Evolutionary conservation across 495 filamentous ascomycete species (phyloP), one percentile per base, ranked within the genome.

Genomic region (Trichodelitschia bisporula): DNA sequence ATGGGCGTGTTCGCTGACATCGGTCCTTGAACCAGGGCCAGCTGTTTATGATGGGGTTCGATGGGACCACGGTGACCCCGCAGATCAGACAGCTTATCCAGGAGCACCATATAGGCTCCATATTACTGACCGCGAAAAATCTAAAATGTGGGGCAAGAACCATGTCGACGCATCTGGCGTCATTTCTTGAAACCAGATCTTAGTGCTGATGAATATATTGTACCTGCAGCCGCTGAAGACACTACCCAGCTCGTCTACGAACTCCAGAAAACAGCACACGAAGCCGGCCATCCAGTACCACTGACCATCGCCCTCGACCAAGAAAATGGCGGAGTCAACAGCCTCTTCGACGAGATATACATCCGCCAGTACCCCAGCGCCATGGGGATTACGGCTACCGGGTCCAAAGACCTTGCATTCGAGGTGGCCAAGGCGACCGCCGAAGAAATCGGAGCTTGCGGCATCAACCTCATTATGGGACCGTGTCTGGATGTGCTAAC

Each of bases 41-140:
- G 60, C 67, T 89, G 51, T 71, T 90, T 53, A 84, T 89, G 62
- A 84, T 89, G 77, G 80, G 78, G 47, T 91, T 82, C 57, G 78
- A 91, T 60, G 79, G 79, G 34, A 83, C 78, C 27, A 64, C 75
- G 40, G 72, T 89, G 34, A 86, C 73, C 16, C 72, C 73, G 28
- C 75, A 82, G 51, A 86, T 91, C 40, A 69, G 69, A 40, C 66
- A 65, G 21, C 64, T 91, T 36, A 89, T 91, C 40, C 68, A 78
- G 45, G 61, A 84, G 36, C 75, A 89, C 41, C 72, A 90, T 40
- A 44, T 91, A 8, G 80, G 75, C 12, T 72, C 70, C n/a, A 66
- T 91, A 36, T 56, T 91, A 26, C 53, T 91, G 21, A 79, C 77
- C 9, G 77, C 80, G 25, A 90, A 91, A 53, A 91, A 91, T 45